Evolutionary conservation across 1,284 basidiomycete species (phyloP), one percentile per base, ranked within the genome.

Genomic region (Boletellus deceptivus): DNA sequence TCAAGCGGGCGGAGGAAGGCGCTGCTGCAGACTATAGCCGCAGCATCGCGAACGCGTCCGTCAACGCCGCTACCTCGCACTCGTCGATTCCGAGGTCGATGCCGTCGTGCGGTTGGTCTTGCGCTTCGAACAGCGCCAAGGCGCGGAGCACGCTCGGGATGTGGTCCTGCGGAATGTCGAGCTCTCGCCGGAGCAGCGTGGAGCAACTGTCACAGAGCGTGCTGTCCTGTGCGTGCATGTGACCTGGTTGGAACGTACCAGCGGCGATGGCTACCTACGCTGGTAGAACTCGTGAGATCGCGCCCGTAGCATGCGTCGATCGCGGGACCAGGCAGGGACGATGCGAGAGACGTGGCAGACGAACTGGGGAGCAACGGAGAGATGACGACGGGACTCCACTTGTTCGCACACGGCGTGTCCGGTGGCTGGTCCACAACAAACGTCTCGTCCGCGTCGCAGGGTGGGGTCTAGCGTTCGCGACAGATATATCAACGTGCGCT

Each of bases 61-160:
- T 56, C 39, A 63, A 44, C 5, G 55, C 31, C 3, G 27, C 29
- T 20, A 64, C 33, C 1, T 64, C 60, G 36, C 18, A 41, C 29
- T 63, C 60, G 40, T 46, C 20, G 22, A 53, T 2, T 3, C 11
- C 29, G 18, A 52, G 1, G 29, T 29, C 29, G 29, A 11, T 13
- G 29, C 11, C 37, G n/a, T 44, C 46, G 0, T 42, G 33, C 3
- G 50, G 40, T 36, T 22, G 45, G 29, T 59, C 51, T 22, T 59
- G 58, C 16, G 43, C 50, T 42, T 63, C 48, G 34, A 63, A 52
- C 17, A 63, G 27, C 8, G 53, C 34, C 1, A 61, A 17, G 20
- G 60, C 60, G 11, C 62, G 62, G 43, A 59, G 47, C 44, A 63
- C 54, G 40, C 58, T 62, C 29, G 60, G 59, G 27, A 64, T 58